Conservation (phyloP, 164 flowering plant genomes). For the Aristolochia californica region DNA sequence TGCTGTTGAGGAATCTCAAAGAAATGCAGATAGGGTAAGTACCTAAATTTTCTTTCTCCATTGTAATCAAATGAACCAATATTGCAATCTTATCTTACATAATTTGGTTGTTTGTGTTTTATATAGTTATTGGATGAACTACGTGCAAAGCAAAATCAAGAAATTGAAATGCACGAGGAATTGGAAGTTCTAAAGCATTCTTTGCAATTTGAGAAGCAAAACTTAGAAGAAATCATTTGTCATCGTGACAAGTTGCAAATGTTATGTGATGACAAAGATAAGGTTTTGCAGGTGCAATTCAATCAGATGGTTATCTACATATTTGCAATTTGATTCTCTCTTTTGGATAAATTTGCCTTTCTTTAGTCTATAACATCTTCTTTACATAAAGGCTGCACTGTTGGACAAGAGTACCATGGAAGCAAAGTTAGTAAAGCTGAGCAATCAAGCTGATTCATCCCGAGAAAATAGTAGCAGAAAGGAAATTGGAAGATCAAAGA, state of each 20-base stretch:
- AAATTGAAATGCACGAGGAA: conserved; percentile 50
- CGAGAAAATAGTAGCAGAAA: conserved; percentile 31
- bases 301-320: background rate
- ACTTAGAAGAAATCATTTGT: conserved; percentile 29
- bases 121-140: conserved; percentile 61
- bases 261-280: conserved; percentile 56
- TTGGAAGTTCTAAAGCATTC: conserved; percentile 48
- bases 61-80: background rate
- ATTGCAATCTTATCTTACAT: background rate
- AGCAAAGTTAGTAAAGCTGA: conserved; percentile 36
- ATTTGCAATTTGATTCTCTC: background rate
- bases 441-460: conserved; percentile 15
- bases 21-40: conserved; percentile 54
- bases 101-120: background rate
- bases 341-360: too few relatives aligned
- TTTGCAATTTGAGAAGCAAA: conserved; percentile 47
- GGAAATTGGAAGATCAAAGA: conserved; percentile 8
- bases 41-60: background rate
- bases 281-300: conserved; percentile 47
- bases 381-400: conserved; percentile 34
- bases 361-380: background rate
- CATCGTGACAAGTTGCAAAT: conserved; percentile 50
- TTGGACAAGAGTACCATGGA: conserved; percentile 53
- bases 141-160: conserved; percentile 51
- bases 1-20: conserved; percentile 70